A percentile compares a stretch with the other conserved stretches of the same genome.
Conservation (phyloP, 495 filamentous ascomycete species). For the Staphylotrichum tortipilum region DNA sequence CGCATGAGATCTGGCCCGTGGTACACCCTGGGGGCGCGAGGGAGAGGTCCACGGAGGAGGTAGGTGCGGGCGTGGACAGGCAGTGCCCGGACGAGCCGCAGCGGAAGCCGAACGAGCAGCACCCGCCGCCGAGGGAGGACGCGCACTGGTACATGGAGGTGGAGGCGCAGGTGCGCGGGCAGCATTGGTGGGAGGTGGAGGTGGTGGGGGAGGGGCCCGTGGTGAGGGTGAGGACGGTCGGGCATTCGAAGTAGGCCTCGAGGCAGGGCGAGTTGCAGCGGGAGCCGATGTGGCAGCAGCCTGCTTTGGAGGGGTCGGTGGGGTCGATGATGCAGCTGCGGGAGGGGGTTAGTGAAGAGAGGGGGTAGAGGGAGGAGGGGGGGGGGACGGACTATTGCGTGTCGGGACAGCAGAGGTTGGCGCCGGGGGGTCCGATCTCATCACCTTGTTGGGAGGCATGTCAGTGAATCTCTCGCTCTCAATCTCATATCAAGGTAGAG, state of each 20-base stretch:
- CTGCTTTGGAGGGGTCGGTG: slow-evolving; percentile 3
- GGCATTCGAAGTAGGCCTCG: slow-evolving; percentile 13
- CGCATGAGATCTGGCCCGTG: slow-evolving; percentile 63
- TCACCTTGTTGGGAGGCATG: slow-evolving; percentile 5
- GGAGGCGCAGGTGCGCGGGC: slow-evolving; percentile 26
- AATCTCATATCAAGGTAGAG: too few species aligned
- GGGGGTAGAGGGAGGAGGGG: background rate
- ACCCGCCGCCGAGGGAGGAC: slow-evolving; percentile 30
- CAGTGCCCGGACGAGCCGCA: slow-evolving; percentile 26
- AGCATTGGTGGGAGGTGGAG: slow-evolving; percentile 26
- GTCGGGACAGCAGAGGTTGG: slow-evolving; percentile 10
- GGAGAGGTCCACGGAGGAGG: slow-evolving; percentile 6
- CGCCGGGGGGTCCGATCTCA: slow-evolving; percentile 11
- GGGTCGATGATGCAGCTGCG: slow-evolving; percentile 26
- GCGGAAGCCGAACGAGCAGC: slow-evolving; percentile 31
- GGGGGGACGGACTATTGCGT: slow-evolving; percentile 10
- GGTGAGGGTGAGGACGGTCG: slow-evolving; percentile 15
- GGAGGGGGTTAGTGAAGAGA: background rate
- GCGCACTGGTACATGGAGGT: slow-evolving; percentile 28
- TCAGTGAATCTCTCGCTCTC: background rate
- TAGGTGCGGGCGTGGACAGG: slow-evolving; percentile 16
- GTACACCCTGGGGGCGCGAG: slow-evolving; percentile 47
- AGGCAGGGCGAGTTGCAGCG: slow-evolving; percentile 29
- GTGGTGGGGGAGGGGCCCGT: slow-evolving; percentile 9
- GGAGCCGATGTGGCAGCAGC: slow-evolving; percentile 34